Evolutionary conservation across 306 rosid species (phyloP), one percentile per base, ranked within the genome.

Genomic region (Cicer pinnatifidum): DNA sequence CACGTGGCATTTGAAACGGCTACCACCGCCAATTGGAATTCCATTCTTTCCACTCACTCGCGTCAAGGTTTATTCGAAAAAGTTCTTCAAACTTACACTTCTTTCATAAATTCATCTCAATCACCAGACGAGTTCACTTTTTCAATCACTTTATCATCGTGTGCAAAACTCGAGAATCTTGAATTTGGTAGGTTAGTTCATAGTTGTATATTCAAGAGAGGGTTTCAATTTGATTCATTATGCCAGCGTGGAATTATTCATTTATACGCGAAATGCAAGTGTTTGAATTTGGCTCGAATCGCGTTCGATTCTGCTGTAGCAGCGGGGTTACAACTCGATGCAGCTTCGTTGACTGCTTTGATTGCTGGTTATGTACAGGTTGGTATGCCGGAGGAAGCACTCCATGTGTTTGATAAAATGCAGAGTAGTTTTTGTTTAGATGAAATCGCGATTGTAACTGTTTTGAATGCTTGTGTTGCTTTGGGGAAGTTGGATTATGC

Each of bases 291-390:
- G 57, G 96, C 98, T 70, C 79, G 80, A 8, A 11, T 15, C 70
- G 47, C 84, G 50, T 89, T 89, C 20, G 82, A 85, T 9, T 5
- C 79, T 1, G 78, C 90, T 12, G 50, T 41, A 17, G 11, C 3
- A 9, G 8, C 13, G 0, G 28, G 9, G 1, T 13, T 58, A 16
- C 59, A 73, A 19, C 58, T 87, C 75, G 92, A 90, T 62, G 72
- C 82, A 1, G 88, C 84, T 60, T 77, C 93, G 48, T 86, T 87
- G 71, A 91, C 97, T 5, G 82, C 93, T 60, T 79, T 92, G 78
- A 85, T 92, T 11, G 71, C 91, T 23, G 91, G 86, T 69, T 90
- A 90, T 67, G 82, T 86, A 53, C 82, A 71, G 78, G 84, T 10
- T 61, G 93, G 92, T 28, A 72, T 84, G 47, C 84, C 80, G 3